Conservation (phyloP, 2,329 filamentous ascomycete genomes). For the Boeremia lycopersici region DNA sequence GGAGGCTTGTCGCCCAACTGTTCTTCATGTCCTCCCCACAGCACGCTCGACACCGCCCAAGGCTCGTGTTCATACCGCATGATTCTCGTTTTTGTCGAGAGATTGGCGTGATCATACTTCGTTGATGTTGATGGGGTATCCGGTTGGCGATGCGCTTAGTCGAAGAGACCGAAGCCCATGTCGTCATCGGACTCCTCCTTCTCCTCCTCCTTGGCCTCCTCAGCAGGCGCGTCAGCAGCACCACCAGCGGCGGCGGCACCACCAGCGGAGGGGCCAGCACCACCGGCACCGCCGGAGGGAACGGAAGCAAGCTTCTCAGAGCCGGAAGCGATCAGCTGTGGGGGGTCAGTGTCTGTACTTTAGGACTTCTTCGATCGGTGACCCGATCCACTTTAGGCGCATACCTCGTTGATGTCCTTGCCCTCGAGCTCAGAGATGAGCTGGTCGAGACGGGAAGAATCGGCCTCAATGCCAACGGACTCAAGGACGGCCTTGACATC, state of each 20-base stretch:
- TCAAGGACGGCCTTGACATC: slow-evolving; percentile 84
- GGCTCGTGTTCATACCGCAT: slow-evolving; percentile 39
- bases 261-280: slow-evolving; percentile 64
- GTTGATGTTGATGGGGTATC: slow-evolving; percentile 24
- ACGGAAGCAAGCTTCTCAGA: slow-evolving; percentile 95
- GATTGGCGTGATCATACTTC: slow-evolving; percentile 38
- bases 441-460: slow-evolving; percentile 79
- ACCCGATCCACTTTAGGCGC: slow-evolving; percentile 33
- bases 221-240: slow-evolving; percentile 54
- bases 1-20: slow-evolving; percentile 24
- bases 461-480: slow-evolving; percentile 94
- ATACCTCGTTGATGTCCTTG: slow-evolving; percentile 92
- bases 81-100: slow-evolving; percentile 39
- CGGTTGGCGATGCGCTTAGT: slow-evolving; percentile 53
- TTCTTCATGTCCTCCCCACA: slow-evolving; percentile 32
- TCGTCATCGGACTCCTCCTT: slow-evolving; percentile 76
- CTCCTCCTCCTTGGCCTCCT: slow-evolving; percentile 74
- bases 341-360: slow-evolving; percentile 35
- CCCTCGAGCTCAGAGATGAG: slow-evolving; percentile 89
- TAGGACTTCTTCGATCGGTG: slow-evolving; percentile 39
- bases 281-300: slow-evolving; percentile 85
- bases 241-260: slow-evolving; percentile 71
- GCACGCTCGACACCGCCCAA: slow-evolving; percentile 47
- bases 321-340: slow-evolving; percentile 87
- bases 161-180: slow-evolving; percentile 78